These are phyloP conservation scores for Daldinia bambusicola DNA, from an alignment of 495 filamentous ascomycete species.

Conservation along the genomic window DNA sequence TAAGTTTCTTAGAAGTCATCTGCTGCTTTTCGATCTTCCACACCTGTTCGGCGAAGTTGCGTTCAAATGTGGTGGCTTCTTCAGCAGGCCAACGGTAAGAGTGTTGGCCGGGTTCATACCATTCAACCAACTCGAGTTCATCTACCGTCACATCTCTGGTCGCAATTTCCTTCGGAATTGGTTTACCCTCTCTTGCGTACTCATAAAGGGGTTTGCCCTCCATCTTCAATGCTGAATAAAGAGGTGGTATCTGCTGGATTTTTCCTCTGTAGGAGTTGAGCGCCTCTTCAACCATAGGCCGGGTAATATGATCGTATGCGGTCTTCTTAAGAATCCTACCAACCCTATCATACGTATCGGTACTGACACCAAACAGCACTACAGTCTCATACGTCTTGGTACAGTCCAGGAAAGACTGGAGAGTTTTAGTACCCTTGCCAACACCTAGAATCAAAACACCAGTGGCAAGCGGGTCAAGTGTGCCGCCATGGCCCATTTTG, in stretches of 20 bases:
- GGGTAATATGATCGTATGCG: slow-evolving; percentile 80
- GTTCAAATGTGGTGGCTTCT: slow-evolving; percentile 76
- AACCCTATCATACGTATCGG: slow-evolving; percentile 87
- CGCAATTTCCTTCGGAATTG: slow-evolving; percentile 84
- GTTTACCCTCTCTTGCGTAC: slow-evolving; percentile 89
- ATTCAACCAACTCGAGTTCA: slow-evolving; percentile 83
- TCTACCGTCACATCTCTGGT: slow-evolving; percentile 78
- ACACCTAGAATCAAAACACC: slow-evolving; percentile 91
- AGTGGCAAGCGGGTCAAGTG: slow-evolving; percentile 91
- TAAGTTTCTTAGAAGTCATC: slow-evolving; percentile 53
- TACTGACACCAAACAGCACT: slow-evolving; percentile 89
- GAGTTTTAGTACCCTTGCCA: slow-evolving; percentile 84
- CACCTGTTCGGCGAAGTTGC: slow-evolving; percentile 76
- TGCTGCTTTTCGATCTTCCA: slow-evolving; percentile 63
- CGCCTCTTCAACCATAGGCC: slow-evolving; percentile 78
- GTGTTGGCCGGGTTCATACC: slow-evolving; percentile 86
- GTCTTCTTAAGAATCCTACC: slow-evolving; percentile 82
- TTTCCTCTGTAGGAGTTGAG: slow-evolving; percentile 82
- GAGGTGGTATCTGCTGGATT: slow-evolving; percentile 89
- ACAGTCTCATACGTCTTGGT: slow-evolving; percentile 93
- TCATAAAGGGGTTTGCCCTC: slow-evolving; percentile 94
- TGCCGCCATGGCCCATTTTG: slow-evolving; percentile 97
- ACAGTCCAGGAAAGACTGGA: slow-evolving; percentile 81
- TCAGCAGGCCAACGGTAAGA: slow-evolving; percentile 75
- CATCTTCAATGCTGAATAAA: slow-evolving; percentile 90